These are phyloP conservation scores for Hypoxylon sp. DNA, from an alignment of 2,329 filamentous ascomycete genomes.

Conservation along the genomic window DNA sequence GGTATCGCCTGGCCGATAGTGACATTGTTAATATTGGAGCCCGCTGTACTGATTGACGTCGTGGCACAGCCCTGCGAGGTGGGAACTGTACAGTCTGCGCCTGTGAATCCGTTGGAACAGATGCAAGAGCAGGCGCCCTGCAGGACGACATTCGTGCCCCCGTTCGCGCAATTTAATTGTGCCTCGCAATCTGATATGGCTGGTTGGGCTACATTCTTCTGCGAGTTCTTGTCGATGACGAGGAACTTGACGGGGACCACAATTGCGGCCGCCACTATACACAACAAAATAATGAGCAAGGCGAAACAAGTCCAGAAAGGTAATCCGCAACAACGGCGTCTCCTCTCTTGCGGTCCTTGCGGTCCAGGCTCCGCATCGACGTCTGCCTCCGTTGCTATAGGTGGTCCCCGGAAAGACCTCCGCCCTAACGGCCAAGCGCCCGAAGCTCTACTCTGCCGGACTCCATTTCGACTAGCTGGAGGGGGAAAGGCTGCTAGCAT, in stretches of 20 bases:
- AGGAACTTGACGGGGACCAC: constrained; percentile 80
- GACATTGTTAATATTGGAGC: constrained; percentile 71
- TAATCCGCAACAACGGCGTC: constrained; percentile 85
- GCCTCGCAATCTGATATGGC: constrained; percentile 69
- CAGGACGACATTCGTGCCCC: constrained; percentile 81
- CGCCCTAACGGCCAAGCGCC: constrained; percentile 65
- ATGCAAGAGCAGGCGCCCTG: constrained; percentile 84
- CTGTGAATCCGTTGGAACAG: constrained; percentile 89
- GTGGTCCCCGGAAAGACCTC: constrained; percentile 47
- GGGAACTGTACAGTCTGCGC: constrained; percentile 65
- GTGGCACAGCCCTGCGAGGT: constrained; percentile 68
- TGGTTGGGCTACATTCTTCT: constrained; percentile 53
- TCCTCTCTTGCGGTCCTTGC: constrained; percentile 50
- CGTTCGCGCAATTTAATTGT: constrained; percentile 80
- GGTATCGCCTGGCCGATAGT: constrained; percentile 87
- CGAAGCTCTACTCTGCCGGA: constrained; percentile 63
- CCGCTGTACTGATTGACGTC: constrained; percentile 60
- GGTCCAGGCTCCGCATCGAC: constrained; percentile 27
- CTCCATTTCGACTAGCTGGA: constrained; percentile 63
- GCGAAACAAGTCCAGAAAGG: constrained; percentile 84
- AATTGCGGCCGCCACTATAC: constrained; percentile 84
- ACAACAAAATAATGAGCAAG: constrained; percentile 73
- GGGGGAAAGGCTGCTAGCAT: constrained; percentile 77
- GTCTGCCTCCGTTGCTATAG: constrained; percentile 23
- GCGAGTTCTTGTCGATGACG: constrained; percentile 68